Conservation (phyloP, 768 basidiomycete genomes). For the Podaxis pistillaris region DNA sequence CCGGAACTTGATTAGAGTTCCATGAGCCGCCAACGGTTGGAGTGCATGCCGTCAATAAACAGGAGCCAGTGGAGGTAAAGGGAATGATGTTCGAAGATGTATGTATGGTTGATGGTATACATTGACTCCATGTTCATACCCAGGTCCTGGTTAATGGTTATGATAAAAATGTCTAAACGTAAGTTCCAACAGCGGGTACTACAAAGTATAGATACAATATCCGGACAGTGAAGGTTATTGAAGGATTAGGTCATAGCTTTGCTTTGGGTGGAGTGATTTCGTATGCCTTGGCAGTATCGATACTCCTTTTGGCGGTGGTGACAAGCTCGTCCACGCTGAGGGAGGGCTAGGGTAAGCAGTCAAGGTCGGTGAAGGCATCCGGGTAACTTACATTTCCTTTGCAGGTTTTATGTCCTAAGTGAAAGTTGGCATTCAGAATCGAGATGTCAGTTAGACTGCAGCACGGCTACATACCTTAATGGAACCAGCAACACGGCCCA, state of each 20-base stretch:
- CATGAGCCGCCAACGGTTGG: too few species aligned
- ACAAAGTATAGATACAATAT: not conserved
- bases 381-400: constrained; percentile 67
- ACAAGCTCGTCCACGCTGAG: constrained; percentile 81
- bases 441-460: constrained; percentile 69
- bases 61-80: too few species aligned
- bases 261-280: constrained; percentile 36
- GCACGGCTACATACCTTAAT: constrained; percentile 35
- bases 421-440: constrained; percentile 54
- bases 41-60: too few species aligned
- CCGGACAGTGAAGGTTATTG: not conserved
- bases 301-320: constrained; percentile 57
- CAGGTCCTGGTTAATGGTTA: not conserved
- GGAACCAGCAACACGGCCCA: constrained; percentile 76
- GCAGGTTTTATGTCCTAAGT: constrained; percentile 77
- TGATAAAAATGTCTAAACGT: not conserved
- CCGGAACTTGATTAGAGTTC: too few species aligned
- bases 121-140: not conserved
- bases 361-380: constrained; percentile 13
- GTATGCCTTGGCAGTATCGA: constrained; percentile 43
- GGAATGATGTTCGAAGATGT: too few species aligned
- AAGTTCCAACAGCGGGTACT: not conserved
- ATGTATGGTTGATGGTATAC: too few species aligned
- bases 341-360: not conserved
- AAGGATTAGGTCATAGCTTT: constrained; percentile 39